Base-by-base conservation (phyloP, 495 filamentous ascomycete species). In the Penicillium egyptiacum region DNA sequence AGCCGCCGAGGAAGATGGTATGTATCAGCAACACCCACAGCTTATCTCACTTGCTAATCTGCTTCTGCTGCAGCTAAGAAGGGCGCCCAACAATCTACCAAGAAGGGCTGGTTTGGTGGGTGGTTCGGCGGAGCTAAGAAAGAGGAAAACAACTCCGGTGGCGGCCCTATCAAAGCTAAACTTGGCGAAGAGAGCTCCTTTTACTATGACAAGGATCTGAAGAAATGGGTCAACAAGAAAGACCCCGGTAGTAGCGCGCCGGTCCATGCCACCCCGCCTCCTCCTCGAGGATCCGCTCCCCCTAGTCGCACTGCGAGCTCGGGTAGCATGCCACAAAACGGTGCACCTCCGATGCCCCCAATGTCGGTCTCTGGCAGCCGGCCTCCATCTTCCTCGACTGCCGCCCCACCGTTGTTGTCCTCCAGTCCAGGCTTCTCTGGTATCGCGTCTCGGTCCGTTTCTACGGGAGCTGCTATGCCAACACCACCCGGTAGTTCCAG, bases 151-250 rank as follows among this genome's bases (percentile, higher is more conserved):
- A 85, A 86, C 58, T 83, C 84, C 41, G 64, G 62, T 33, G 68
- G 67, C 17, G 70, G 71, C n/a, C 92, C 94, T 42, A 93, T 97
- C 73, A 85, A 82, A 64, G 95, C 95, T 48, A 98, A 99, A 67
- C 85, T 99, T 26, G 95, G 95, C 56, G 95, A 99, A 71, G 88
- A 93, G 63, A 94, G 81, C 65, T 89, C 84, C 11, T 98, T 99
- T 74, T 88, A 91, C 60, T 99, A 93, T 60, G 95, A 99, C 70
- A 86, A 89, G 4, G 89, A 96, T 20, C 80, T 96, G 53, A 95
- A 95, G 79, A 90, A 93, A 67, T 99, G 95, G 95, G 83, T 99
- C 72, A 96, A 99, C 73, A 96, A 97, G 78, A 97, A 97, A 68
- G 87, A 85, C 16, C 75, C 77, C 2, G 72, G 68, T 26, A 73